Evolutionary conservation across 2,329 filamentous ascomycete genomes (phyloP).

Genomic region (Fusarium sp.): DNA sequence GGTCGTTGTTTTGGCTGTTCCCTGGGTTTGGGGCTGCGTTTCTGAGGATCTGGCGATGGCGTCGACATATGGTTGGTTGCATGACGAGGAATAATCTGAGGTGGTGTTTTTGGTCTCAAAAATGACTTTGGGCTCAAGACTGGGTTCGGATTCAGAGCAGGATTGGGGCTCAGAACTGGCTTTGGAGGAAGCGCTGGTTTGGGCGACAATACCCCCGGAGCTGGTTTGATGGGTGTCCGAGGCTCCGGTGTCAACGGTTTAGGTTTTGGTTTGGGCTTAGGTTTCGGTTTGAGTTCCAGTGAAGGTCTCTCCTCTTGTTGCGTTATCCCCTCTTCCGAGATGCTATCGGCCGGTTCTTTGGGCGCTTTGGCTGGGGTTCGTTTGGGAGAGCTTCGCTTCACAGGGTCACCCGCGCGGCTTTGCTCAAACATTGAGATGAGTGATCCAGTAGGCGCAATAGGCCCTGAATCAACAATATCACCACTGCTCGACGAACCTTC

Average conservation of each 20-base stretch:
- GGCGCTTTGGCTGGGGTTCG: slow-evolving; percentile 30
- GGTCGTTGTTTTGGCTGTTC: slow-evolving; percentile 43
- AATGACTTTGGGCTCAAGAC: slow-evolving; percentile 41
- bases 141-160: neutral
- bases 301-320: slow-evolving; percentile 2
- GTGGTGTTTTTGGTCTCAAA: slow-evolving; percentile 47
- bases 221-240: slow-evolving; percentile 32
- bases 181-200: slow-evolving; percentile 50
- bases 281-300: slow-evolving; percentile 46
- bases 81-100: slow-evolving; percentile 42
- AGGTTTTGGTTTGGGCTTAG: slow-evolving; percentile 43
- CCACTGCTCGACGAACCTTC: slow-evolving; percentile 45
- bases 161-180: slow-evolving; percentile 29
- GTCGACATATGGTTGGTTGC: slow-evolving; percentile 35
- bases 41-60: slow-evolving; percentile 48
- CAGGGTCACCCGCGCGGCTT: slow-evolving; percentile 50
- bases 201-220: slow-evolving; percentile 47
- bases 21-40: slow-evolving; percentile 34
- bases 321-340: slow-evolving; percentile 21
- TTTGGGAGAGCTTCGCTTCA: slow-evolving; percentile 49
- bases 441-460: slow-evolving; percentile 71
- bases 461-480: slow-evolving; percentile 60
- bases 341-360: slow-evolving; percentile 19
- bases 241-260: slow-evolving; percentile 38
- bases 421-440: slow-evolving; percentile 78